Percentiles rank a stretch among this genome's conserved stretches.
These are phyloP conservation scores for Arbutus unedo DNA, from an alignment of 148 eudicot genomes.

Conservation along the genomic window DNA sequence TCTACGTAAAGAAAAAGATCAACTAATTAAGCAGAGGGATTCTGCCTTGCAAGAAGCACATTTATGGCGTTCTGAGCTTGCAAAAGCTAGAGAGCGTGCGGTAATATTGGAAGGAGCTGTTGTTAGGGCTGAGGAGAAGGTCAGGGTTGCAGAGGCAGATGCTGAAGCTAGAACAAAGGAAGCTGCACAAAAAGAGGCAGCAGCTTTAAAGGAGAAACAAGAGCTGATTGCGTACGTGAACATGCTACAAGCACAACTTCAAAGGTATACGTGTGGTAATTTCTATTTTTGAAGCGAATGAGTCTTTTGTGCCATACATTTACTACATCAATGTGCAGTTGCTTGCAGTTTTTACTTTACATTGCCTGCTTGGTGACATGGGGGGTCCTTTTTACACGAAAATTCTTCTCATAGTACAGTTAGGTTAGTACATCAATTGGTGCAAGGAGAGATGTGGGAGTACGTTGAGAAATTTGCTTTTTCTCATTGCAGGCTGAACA, in stretches of 20 bases:
- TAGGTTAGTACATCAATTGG: neutral
- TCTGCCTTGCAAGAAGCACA: constrained; percentile 82
- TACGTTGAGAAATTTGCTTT: neutral
- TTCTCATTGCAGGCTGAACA: neutral
- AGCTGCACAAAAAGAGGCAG: constrained; percentile 63
- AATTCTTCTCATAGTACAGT: neutral
- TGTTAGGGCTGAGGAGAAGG: constrained; percentile 91
- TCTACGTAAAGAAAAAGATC: constrained; percentile 57
- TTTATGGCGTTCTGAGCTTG: constrained; percentile 96
- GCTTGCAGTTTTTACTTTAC: constrained; percentile 8
- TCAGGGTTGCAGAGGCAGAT: constrained; percentile 61
- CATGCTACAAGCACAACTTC: constrained; percentile 68
- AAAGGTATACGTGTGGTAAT: constrained; percentile 45
- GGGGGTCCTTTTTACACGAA: neutral
- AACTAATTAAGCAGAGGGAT: constrained; percentile 62
- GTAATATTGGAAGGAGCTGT: constrained; percentile 89
- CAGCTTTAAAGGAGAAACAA: constrained; percentile 69
- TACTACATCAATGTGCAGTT: neutral
- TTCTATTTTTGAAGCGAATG: neutral
- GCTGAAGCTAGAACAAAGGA: constrained; percentile 77
- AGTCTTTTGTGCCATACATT: neutral
- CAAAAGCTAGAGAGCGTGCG: constrained; percentile 86
- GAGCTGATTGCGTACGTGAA: constrained; percentile 72
- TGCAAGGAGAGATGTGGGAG: neutral
- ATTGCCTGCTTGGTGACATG: neutral